phyloP scores from a whole-genome alignment of 768 basidiomycete species.

The Termitomyces sp. region DNA sequence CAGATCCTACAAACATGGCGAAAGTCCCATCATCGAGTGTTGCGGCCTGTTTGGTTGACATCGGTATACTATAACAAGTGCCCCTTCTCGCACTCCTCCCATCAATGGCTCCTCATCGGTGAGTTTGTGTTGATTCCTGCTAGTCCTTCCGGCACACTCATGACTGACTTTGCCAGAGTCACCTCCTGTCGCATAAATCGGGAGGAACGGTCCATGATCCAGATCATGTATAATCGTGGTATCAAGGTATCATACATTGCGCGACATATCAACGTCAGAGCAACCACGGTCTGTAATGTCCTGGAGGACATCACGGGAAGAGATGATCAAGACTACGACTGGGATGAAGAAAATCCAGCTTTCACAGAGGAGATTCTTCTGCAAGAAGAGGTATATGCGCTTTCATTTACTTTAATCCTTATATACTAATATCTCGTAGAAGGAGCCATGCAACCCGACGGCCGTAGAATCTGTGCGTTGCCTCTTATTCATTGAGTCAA shows the following conservation, averaged over 20 bases:
- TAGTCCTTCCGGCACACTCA: no score
- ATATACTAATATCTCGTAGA: neutral
- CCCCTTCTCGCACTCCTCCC: neutral
- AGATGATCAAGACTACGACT: neutral
- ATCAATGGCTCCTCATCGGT: neutral
- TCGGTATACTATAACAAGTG: neutral
- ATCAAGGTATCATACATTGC: neutral
- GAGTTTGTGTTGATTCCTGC: neutral
- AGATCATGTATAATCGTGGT: neutral
- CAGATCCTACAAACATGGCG: neutral
- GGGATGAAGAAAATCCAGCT: neutral
- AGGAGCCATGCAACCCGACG: neutral
- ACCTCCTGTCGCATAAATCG: neutral
- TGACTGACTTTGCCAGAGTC: neutral
- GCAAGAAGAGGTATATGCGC: neutral
- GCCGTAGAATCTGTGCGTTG: neutral
- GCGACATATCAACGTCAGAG: neutral
- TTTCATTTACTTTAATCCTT: neutral
- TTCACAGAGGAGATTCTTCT: neutral
- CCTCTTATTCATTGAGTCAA: neutral
- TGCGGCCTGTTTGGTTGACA: conserved; percentile 1
- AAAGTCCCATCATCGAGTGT: neutral
- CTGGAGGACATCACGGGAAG: neutral
- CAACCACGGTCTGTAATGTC: neutral
- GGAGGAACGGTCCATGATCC: neutral